Percentiles rank a stretch among this genome's conserved stretches.
These are phyloP conservation scores for Mucor mucedo DNA, from an alignment of 371 early-diverging fungal species.

Conservation along the genomic window DNA sequence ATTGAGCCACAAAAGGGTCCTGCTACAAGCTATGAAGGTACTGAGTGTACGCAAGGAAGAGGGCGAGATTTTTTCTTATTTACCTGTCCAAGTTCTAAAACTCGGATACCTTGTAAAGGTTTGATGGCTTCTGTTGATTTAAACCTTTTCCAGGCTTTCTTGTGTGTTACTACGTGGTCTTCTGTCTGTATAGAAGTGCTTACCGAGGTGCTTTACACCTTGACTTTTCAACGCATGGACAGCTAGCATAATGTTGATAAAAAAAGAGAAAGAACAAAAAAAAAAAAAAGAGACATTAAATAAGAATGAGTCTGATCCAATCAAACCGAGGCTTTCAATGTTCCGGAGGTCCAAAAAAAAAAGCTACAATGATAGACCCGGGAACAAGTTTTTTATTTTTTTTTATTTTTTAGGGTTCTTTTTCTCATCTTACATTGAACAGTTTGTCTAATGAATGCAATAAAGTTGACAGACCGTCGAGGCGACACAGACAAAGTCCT, in stretches of 20 bases:
- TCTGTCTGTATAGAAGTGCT: no score
- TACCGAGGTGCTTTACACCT: no score
- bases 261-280: neutral
- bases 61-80: neutral
- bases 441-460: slow-evolving; percentile 3
- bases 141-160: slow-evolving; percentile 2
- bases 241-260: neutral
- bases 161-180: no score
- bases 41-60: neutral
- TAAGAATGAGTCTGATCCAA: slow-evolving; percentile 23
- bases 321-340: neutral
- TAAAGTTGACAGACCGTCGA: slow-evolving; percentile 49
- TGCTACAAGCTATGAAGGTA: slow-evolving; percentile 47
- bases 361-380: no score
- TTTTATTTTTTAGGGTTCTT: no score
- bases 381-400: no score
- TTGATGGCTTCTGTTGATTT: slow-evolving; percentile 18
- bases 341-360: neutral
- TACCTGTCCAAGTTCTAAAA: slow-evolving; percentile 60
- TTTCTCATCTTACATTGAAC: no score
- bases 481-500: slow-evolving; percentile 60
- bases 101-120: slow-evolving; percentile 54
- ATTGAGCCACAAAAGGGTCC: slow-evolving; percentile 63
- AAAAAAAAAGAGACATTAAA: neutral
- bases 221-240: no score